Evolutionary conservation across 345 rosid genomes (phyloP), one percentile per base, ranked within the genome.

Genomic region (Eucalyptus cladocalyx): DNA sequence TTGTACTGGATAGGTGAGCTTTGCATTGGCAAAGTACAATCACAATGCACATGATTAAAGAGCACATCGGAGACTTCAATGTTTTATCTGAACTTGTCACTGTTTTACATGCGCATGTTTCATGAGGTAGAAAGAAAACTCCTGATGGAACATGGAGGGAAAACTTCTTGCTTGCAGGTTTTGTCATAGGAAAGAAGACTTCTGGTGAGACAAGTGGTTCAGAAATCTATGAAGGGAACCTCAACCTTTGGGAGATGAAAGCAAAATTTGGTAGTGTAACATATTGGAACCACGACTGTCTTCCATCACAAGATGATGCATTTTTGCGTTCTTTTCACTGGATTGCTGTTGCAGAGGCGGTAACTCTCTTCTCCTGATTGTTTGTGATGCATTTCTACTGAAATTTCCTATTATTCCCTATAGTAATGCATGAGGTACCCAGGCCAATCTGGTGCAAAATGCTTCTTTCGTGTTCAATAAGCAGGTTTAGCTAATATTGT

Each of bases 281-380:
- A 17, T 97, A 94, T 90, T 98, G 99, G 99, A 98, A 98, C 92
- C 97, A 95, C 80, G 99, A 97, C 88, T 90, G 16, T 88, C 89
- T 93, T 88, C 99, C 99, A 89, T 95, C 99, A 23, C 93, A 93
- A 90, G 95, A 96, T 30, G 99, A 98, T 92, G 91, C 94, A 17
- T 91, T 98, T 86, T 34, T 93, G 80, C 97, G 99, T 24, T 93
- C 96, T 87, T 93, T 97, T 72, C 99, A 95, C 67, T 95, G 96
- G 97, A 92, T 96, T 50, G 80, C 93, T 65, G 93, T 96, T 90
- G 96, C 98, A 88, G 95, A 96, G 89, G 95, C 95, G 43, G 99
- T 98, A 81, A 97, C 94, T 91, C 49, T 90, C 80, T 54, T 87
- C 89, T n/a, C 60, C 28, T 67, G 81, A 19, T 19, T 5, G 8